Evolutionary conservation across 805 yeast genomes (phyloP), one percentile per base, ranked within the genome.

Genomic region (Grigorovia transvaalensis): DNA sequence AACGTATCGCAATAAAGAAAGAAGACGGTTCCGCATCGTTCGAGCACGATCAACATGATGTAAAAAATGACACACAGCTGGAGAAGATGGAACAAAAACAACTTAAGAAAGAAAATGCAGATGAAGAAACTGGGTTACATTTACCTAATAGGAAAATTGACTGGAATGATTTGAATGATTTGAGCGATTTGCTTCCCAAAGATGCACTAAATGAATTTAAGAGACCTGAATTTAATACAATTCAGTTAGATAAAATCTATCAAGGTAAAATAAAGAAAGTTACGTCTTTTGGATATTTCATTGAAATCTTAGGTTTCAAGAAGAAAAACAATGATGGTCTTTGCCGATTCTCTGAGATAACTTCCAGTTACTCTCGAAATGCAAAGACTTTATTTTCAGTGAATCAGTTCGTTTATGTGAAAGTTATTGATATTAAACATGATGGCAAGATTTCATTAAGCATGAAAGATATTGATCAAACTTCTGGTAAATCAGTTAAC

Each of bases 201-300:
- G 29, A 58, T 23, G 18, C 44, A 41, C 17, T 5, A 17, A 53
- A 13, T 9, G 27, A 27, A 35, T 13, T 47, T 30, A n/a, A 53
- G 56, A 17, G 13, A 9, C 45, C 47, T 40, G 54, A 62, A 44
- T 71, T 65, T 51, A 59, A 59, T 3, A 61, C 60, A 2, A 71
- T 80, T 0, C 56, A 63, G 5, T 53, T 73, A 1, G 81, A 79
- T 17, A 65, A 73, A 23, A 69, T 86, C 0, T 82, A 84, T 58
- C 66, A 65, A 30, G 97, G 95, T 0, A 66, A 56, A 27, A 84
- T 91, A 2, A 73, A 72, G 47, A 79, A 77, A 46, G 58, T 86
- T 1, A 80, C 81, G 45, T 65, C 76, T 1, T 90, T 81, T 67
- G 97, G 98, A 0, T 95, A 88, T 1, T 91, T 90, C 62, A 77